Evolutionary conservation across 106 monocot genomes (phyloP), one percentile per base, ranked within the genome.

Genomic region (Allium fistulosum): DNA sequence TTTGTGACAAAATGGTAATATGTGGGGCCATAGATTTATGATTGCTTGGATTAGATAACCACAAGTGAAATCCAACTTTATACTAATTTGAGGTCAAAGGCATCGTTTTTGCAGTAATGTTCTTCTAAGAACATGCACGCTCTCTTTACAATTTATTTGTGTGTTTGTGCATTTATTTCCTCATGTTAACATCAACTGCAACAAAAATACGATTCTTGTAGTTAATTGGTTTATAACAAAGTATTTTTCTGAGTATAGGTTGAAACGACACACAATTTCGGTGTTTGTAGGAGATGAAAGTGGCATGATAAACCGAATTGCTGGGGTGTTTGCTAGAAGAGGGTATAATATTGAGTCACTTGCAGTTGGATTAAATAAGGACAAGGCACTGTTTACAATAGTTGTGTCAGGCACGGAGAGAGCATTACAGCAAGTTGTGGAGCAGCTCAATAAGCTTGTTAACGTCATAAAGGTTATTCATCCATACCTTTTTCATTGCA

Each of bases 311-410:
- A 91, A 91, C 69, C 76, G 88, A 53, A 95, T 95, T 69, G 95
- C 91, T 67, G 91, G 95, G 8, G 91, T 91, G 4, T 95, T 91
- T 78, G 85, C 91, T 59, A 87, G 91, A 67, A 85, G 94, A 58
- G 94, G 94, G 68, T 95, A 91, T 71, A 91, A 95, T 67, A 95
- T 95, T 15, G 94, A 95, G n/a, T 91, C 91, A 27, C 83, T 95
- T 67, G 94, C 88, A 15, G 94, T 95, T 78, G 94, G 94, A 18
- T 71, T 91, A 75, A 90, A 95, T 56, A 85, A 83, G 66, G 94
- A 95, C 74, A 95, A 83, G 73, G 90, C 91, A 6, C 75, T 90
- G 51, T 91, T 95, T 75, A 91, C 91, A 6, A 95, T 95, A 71
- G 94, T 88, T 65, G 94, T 95, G 17, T 87, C 83, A 5, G 94